Evolutionary conservation across 2,329 filamentous ascomycete species (phyloP), one percentile per base, ranked within the genome.

Genomic region (Hypomyces perniciosus): DNA sequence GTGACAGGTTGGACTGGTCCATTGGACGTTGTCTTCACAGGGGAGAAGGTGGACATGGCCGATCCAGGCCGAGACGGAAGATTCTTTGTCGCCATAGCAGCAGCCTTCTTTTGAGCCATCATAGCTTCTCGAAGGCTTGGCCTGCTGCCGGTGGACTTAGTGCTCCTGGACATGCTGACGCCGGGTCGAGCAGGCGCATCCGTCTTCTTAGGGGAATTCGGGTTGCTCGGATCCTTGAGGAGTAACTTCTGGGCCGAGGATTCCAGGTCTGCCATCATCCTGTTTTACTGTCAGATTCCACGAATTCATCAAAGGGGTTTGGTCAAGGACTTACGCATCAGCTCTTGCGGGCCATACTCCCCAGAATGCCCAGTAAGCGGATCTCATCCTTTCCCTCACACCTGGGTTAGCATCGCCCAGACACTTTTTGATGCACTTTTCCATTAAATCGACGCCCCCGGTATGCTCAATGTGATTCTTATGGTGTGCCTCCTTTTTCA

Each of bases 331-430:
- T 74, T 74, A 89, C 79, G 73, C 73, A 62, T 92, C 85, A 37
- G 90, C 90, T 63, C 79, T 83, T 20, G 84, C 77, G 2, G 87
- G 85, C 88, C 90, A 97, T 13, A 89, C 77, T 33, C 74, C 74
- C 53, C 84, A 81, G 65, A 91, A 96, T 0, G 76, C 75, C 93
- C 93, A 99, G 67, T 88, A 99, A 0, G 90, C 88, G 35, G 82
- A 79, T 59, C 93, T 83, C 77, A 88, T 92, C 56, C 83, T 85
- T 68, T 96, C 90, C 61, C 93, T 83, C 42, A 97, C 92, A 30
- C 85, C 87, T 6, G 91, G 90, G 62, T 97, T 96, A 9, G 92
- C 78, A 72, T 99, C 93, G 26, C 77, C 77, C n/a, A 99, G 77
- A 1, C 92, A 88, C 65, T 90, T 95, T 67, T 86, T 90, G 62